A percentile compares a stretch with the other conserved stretches of the same genome.
Conservation (phyloP, 352 stramenopile species). For the Globisporangium solare region DNA sequence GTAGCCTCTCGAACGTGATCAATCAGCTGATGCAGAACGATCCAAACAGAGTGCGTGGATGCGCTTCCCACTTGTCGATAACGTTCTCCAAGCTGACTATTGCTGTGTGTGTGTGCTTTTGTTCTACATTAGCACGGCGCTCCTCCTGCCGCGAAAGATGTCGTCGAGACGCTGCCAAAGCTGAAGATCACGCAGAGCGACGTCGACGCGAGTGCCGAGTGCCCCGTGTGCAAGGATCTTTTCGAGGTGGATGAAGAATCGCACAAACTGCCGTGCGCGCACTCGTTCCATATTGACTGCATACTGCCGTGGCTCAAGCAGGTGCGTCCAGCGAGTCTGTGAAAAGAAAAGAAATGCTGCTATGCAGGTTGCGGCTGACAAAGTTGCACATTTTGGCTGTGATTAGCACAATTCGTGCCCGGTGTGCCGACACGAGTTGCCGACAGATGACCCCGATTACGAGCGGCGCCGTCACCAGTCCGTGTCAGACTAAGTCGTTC, state of each 20-base stretch:
- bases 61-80: background rate
- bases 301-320: slow-evolving; percentile 84
- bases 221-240: slow-evolving; percentile 83
- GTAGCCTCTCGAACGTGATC: slow-evolving; percentile 79
- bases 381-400: too few relatives aligned
- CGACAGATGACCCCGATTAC: slow-evolving; percentile 82
- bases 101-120: slow-evolving; percentile 1
- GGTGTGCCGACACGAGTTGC: slow-evolving; percentile 79
- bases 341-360: background rate
- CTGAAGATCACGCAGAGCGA: slow-evolving; percentile 70
- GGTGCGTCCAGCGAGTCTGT: slow-evolving; percentile 10
- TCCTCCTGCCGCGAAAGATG: slow-evolving; percentile 68
- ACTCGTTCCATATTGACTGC: slow-evolving; percentile 82
- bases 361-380: background rate
- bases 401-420: slow-evolving; percentile 82
- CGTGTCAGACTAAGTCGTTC: slow-evolving; percentile 8
- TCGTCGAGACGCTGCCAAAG: slow-evolving; percentile 70
- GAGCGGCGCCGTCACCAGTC: slow-evolving; percentile 42
- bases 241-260: slow-evolving; percentile 78
- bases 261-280: slow-evolving; percentile 66
- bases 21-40: slow-evolving; percentile 90
- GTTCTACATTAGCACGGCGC: slow-evolving; percentile 57
- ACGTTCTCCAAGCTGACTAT: background rate
- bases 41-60: slow-evolving; percentile 59
- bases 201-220: slow-evolving; percentile 74